These are phyloP conservation scores for Prunus persica DNA, from an alignment of 306 rosid species.

Conservation along the genomic window Prunus_persica_NCBIv2 NC_034014.1:27616501-27617000, in stretches of 20 bases:
- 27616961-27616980: background rate
- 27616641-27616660: conserved; percentile 21
- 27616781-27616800: conserved; percentile 42
- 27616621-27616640: conserved; percentile 42
- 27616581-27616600: conserved; percentile 40
- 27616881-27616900: background rate
- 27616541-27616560: conserved; percentile 28
- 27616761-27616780: conserved; percentile 53
- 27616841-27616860: conserved; percentile 16
- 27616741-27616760: conserved; percentile 44
- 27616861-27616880: background rate
- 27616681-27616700: conserved; percentile 29
- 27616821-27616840: conserved; percentile 32
- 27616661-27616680: conserved; percentile 27
- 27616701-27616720: background rate
- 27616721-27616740: background rate
- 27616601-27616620: conserved; percentile 26
- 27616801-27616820: conserved; percentile 40
- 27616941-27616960: too few relatives aligned
- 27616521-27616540: conserved; percentile 55
- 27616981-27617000: too few relatives aligned
- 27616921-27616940: background rate
- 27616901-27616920: background rate
- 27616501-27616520: conserved; percentile 63
- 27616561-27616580: conserved; percentile 31